Evolutionary conservation across 805 yeast species (phyloP).

Genomic region (Kazachstania viticola): DNA sequence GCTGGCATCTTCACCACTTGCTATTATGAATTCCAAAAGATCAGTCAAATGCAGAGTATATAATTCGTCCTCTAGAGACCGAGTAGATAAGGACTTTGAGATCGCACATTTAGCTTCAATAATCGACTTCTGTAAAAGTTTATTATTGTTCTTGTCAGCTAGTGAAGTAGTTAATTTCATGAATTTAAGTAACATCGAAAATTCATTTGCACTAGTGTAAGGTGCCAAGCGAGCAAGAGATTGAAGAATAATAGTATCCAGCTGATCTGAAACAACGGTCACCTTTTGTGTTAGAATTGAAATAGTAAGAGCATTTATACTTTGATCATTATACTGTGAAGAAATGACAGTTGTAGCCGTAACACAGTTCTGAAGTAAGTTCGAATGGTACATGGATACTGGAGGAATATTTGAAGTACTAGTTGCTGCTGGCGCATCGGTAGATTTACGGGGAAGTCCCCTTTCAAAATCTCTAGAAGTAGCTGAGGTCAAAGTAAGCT

Average conservation of each 20-base stretch:
- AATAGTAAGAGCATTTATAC: constrained; percentile 65
- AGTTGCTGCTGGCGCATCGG: neutral
- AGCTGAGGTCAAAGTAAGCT: constrained; percentile 19
- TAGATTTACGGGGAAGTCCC: neutral
- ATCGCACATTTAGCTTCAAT: constrained; percentile 40
- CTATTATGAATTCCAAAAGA: constrained; percentile 51
- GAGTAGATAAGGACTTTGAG: constrained; percentile 25
- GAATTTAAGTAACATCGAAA: constrained; percentile 47
- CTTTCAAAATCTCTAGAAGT: neutral
- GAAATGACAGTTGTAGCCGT: constrained; percentile 58
- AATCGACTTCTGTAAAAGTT: constrained; percentile 30
- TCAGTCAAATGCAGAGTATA: constrained; percentile 51
- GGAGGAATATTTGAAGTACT: neutral
- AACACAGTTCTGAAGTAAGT: constrained; percentile 52
- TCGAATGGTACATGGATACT: neutral
- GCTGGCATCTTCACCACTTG: constrained; percentile 68
- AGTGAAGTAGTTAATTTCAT: constrained; percentile 39
- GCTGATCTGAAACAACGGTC: constrained; percentile 35
- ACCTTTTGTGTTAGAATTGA: constrained; percentile 76
- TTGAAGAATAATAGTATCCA: constrained; percentile 44
- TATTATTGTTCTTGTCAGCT: constrained; percentile 32
- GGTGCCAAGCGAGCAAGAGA: constrained; percentile 58
- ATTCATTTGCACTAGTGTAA: constrained; percentile 52
- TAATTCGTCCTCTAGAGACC: constrained; percentile 28
- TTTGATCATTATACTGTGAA: constrained; percentile 51